Evolutionary conservation across 2,329 filamentous ascomycete species (phyloP).

Genomic region (Cladophialophora exuberans): DNA sequence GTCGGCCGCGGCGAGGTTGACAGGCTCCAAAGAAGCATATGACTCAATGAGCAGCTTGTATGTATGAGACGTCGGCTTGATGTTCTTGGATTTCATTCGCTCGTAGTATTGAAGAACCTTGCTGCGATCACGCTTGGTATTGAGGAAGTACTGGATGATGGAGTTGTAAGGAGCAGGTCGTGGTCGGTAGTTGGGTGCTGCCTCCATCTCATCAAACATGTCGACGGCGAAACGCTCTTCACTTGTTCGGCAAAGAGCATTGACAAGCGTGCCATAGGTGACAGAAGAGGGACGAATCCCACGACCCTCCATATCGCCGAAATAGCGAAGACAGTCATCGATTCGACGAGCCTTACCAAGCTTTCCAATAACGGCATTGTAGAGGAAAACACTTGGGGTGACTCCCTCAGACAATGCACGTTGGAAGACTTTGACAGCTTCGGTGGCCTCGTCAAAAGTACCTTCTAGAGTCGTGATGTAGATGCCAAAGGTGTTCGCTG

Average conservation of each 20-base stretch:
- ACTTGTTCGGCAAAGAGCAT: slow-evolving; percentile 93
- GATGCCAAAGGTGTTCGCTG: slow-evolving; percentile 95
- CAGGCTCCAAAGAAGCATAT: slow-evolving; percentile 88
- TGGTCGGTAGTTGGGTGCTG: slow-evolving; percentile 98
- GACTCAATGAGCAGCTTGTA: slow-evolving; percentile 97
- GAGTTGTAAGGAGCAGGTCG: slow-evolving; percentile 97
- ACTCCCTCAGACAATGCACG: slow-evolving; percentile 92
- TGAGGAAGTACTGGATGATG: slow-evolving; percentile 99
- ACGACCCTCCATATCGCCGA: slow-evolving; percentile 92
- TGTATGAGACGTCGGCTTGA: slow-evolving; percentile 90
- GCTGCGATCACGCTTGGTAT: slow-evolving; percentile 90
- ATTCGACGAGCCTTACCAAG: slow-evolving; percentile 96
- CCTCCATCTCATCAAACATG: slow-evolving; percentile 98
- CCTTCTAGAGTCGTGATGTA: slow-evolving; percentile 99
- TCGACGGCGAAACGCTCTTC: slow-evolving; percentile 98
- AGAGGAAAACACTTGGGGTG: slow-evolving; percentile 93
- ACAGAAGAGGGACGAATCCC: slow-evolving; percentile 95
- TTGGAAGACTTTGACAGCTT: slow-evolving; percentile 96
- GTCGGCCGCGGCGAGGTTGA: slow-evolving; percentile 87
- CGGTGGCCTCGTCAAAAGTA: slow-evolving; percentile 95
- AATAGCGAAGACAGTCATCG: slow-evolving; percentile 97
- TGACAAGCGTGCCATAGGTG: slow-evolving; percentile 97
- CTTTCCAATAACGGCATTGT: slow-evolving; percentile 98
- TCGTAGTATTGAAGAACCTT: slow-evolving; percentile 96
- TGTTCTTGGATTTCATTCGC: slow-evolving; percentile 85